A percentile compares a stretch with the other conserved stretches of the same genome.
These are phyloP conservation scores for Mycena rosella DNA, from an alignment of 768 basidiomycete species.

Conservation along the genomic window DNA sequence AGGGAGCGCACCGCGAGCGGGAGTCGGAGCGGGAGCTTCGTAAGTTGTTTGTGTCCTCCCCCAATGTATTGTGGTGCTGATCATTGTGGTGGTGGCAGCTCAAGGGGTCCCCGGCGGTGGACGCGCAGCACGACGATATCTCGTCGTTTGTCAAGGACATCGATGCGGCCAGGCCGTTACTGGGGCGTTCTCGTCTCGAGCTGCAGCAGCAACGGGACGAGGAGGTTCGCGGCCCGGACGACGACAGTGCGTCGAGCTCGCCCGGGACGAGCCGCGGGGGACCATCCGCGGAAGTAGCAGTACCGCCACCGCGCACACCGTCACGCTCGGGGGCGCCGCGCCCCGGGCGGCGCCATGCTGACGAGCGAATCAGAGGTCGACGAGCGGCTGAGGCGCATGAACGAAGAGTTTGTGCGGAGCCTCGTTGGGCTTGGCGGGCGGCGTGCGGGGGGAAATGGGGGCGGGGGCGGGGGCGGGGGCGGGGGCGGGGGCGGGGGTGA, in stretches of 20 bases:
- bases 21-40: constrained; percentile 34
- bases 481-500: constrained; percentile 40
- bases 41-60: constrained; percentile 23
- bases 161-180: constrained; percentile 75
- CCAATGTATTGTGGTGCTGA: constrained; percentile 4
- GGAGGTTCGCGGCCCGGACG: constrained; percentile 15
- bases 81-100: background rate
- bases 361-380: constrained; percentile 78
- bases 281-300: constrained; percentile 31
- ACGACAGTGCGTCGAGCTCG: constrained; percentile 25
- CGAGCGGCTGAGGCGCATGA: constrained; percentile 73
- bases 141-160: constrained; percentile 85
- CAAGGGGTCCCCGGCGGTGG: constrained; percentile 12
- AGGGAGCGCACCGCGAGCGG: background rate
- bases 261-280: constrained; percentile 31
- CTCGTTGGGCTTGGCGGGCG: constrained; percentile 66
- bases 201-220: constrained; percentile 17
- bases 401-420: constrained; percentile 74
- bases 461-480: no score
- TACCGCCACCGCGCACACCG: constrained; percentile 17
- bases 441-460: no score
- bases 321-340: constrained; percentile 7
- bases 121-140: constrained; percentile 69
- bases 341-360: constrained; percentile 64
- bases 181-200: constrained; percentile 51